Conservation (phyloP, 495 filamentous ascomycete genomes). For the Neurospora terricola region DNA sequence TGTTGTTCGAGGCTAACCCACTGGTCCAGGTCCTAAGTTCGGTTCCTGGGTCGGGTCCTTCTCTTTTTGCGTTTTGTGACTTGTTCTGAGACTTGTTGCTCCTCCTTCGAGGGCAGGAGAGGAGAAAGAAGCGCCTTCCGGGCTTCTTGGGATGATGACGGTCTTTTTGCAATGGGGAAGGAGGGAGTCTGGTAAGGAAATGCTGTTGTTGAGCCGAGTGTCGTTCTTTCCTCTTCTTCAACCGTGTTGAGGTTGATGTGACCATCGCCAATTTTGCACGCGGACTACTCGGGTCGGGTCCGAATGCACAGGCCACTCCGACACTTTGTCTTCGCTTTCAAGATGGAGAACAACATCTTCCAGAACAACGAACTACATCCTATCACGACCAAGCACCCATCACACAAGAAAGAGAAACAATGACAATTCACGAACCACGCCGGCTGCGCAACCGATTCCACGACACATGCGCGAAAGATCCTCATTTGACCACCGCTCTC, state of each 20-base stretch:
- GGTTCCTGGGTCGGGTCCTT: not conserved
- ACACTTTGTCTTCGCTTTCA: not conserved
- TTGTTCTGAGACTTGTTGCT: not conserved
- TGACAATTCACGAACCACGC: not conserved
- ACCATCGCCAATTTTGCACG: not conserved
- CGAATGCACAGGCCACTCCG: not conserved
- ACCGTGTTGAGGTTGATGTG: not conserved
- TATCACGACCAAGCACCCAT: not conserved
- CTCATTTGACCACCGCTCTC: not conserved
- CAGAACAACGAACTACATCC: not conserved
- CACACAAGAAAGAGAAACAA: not conserved
- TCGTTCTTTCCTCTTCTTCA: not conserved
- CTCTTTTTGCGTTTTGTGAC: not conserved
- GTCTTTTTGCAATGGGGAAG: not conserved
- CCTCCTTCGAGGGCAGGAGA: not conserved
- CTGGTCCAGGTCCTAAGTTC: not conserved
- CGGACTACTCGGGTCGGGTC: not conserved
- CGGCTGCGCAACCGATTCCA: not conserved
- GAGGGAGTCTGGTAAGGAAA: not conserved
- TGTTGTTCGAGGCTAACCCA: not conserved
- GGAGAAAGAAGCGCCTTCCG: not conserved
- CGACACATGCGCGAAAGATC: not conserved
- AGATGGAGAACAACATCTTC: not conserved
- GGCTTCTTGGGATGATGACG: not conserved
- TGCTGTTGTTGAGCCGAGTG: not conserved